Evolutionary conservation across 2,329 filamentous ascomycete genomes (phyloP).

Genomic region (Stagonosporopsis vannaccii): DNA sequence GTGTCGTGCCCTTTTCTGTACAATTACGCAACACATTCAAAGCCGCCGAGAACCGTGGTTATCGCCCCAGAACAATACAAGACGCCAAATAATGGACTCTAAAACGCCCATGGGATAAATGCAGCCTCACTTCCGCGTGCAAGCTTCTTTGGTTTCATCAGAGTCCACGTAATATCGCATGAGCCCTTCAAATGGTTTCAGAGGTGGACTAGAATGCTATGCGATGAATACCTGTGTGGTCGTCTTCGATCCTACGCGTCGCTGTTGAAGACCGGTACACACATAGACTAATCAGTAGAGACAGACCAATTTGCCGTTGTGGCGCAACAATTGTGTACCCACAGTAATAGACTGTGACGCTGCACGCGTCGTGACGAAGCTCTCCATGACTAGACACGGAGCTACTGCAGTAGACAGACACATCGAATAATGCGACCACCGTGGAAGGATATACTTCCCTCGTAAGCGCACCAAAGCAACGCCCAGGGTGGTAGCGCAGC

Average conservation of each 20-base stretch:
- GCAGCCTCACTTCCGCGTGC: no score
- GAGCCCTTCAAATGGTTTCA: no score
- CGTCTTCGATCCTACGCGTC: not conserved
- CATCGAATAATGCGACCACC: not conserved
- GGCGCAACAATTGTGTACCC: not conserved
- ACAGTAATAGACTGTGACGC: not conserved
- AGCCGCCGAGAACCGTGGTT: no score
- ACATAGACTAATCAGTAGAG: not conserved
- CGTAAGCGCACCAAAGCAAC: slow-evolving; percentile 7
- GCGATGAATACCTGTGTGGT: not conserved
- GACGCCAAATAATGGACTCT: no score
- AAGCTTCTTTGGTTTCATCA: no score
- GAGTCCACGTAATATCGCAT: no score
- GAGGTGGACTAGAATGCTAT: no score
- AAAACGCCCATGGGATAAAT: no score
- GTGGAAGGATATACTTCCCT: slow-evolving; percentile 12
- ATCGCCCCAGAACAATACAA: no score
- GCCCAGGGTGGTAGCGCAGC: not conserved
- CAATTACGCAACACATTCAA: no score
- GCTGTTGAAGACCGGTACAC: not conserved
- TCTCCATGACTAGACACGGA: no score
- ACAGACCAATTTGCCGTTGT: not conserved
- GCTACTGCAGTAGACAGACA: not conserved
- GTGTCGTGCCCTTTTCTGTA: no score
- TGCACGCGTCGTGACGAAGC: not conserved